Base-by-base conservation (phyloP, 345 rosid genomes). In the Hibiscus mutabilis region DNA sequence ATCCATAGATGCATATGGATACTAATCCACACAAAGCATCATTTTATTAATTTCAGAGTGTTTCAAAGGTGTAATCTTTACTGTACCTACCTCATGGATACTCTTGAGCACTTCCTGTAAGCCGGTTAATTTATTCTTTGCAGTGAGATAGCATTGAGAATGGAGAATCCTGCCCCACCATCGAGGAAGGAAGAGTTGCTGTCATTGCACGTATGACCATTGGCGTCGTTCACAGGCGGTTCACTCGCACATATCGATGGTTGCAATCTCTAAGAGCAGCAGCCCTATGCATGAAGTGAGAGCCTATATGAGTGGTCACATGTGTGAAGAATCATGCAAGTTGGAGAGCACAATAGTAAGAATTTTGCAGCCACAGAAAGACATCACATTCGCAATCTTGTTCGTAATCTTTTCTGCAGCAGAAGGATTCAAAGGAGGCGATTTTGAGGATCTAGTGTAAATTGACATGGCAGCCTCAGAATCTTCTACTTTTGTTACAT, bases 311-410 rank as follows among this genome's bases (percentile, higher is more conserved):
- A 49, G 33, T 68, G 60, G 46, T 64, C 52, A 64, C 52, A 42
- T 65, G 69, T 42, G 33, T 49, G 69, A 42, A 65, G 69, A 81
- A 82, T 83, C 84, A 2, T 70, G 37, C 74, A 74, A 81, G 75
- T 73, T 79, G 82, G 83, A 15, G 52, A 82, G 82, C 74, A 8
- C 82, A 81, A 55, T 62, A 55, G 58, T 24, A 66, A 53, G 78
- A 78, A 74, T 83, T 77, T 37, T 37, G 31, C 42, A 75, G 72
- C 73, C 85, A 86, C 89, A 81, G 84, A 83, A 85, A 83, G 86
- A 75, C 73, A 71, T 74, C 77, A 24, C 21, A 51, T 51, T 15
- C 56, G 21, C 7, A 51, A 16, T 51, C 56, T 51, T 14, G 16
- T 2, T 47, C 52, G n/a, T 47, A 47, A 47, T 47, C 52, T 52